These are phyloP conservation scores for Phytophthora pini DNA, from an alignment of 352 stramenopile genomes.

Conservation along the genomic window DNA sequence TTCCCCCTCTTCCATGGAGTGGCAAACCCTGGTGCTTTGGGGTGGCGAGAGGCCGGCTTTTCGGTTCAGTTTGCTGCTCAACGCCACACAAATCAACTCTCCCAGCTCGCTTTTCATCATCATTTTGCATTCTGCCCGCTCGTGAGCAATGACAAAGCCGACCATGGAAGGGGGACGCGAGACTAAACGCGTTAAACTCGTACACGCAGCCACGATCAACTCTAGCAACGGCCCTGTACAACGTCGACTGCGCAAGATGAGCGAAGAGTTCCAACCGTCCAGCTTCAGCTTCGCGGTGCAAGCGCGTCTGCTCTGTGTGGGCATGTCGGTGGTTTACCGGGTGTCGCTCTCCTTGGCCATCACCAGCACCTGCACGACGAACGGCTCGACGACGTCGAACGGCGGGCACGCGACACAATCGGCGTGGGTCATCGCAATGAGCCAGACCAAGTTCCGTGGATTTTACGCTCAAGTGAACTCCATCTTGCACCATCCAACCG, in stretches of 20 bases:
- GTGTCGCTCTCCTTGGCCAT: constrained; percentile 50
- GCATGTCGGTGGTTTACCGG: constrained; percentile 60
- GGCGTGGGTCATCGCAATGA: constrained; percentile 69
- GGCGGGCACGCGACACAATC: constrained; percentile 39
- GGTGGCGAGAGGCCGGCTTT: constrained; percentile 19
- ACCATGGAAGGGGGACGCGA: constrained; percentile 26
- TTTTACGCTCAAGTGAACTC: constrained; percentile 53
- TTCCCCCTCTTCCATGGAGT: constrained; percentile 25
- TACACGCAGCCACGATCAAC: constrained; percentile 22
- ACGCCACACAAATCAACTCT: constrained; percentile 39
- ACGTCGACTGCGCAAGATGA: constrained; percentile 67
- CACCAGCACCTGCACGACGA: constrained; percentile 27
- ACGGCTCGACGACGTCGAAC: constrained; percentile 15
- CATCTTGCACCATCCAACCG: constrained; percentile 48
- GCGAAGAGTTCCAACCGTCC: constrained; percentile 56
- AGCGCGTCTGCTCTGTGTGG: constrained; percentile 61
- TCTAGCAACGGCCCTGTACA: constrained; percentile 33
- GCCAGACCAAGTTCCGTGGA: constrained; percentile 57
- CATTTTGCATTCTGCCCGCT: constrained; percentile 34
- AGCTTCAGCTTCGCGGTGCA: constrained; percentile 55
- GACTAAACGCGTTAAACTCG: constrained; percentile 40
- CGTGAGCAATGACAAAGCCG: constrained; percentile 31
- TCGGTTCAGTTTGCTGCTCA: constrained; percentile 41
- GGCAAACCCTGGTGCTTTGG: background rate
- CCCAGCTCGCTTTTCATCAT: constrained; percentile 24